Percentiles rank a stretch among this genome's conserved stretches.
These are phyloP conservation scores for Dacryopinax spathularia DNA, from an alignment of 768 basidiomycete species.

Conservation along the genomic window DNA sequence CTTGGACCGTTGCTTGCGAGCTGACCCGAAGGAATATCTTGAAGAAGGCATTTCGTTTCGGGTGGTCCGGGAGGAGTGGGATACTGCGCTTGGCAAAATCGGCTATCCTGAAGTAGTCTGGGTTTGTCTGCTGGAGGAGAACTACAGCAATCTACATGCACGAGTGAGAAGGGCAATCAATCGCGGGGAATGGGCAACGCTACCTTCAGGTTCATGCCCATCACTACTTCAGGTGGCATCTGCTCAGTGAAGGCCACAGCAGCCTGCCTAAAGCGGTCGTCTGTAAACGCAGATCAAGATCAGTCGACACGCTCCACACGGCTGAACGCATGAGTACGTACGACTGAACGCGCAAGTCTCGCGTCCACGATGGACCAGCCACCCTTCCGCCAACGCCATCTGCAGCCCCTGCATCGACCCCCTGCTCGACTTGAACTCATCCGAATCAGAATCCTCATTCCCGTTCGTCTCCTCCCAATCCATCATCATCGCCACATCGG, in stretches of 20 bases:
- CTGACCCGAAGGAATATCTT: constrained; percentile 52
- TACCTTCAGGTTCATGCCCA: constrained; percentile 60
- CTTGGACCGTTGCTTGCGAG: constrained; percentile 54
- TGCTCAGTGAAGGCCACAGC: constrained; percentile 44
- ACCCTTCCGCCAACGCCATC: constrained; percentile 52
- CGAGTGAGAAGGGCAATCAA: not conserved
- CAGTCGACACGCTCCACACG: not conserved
- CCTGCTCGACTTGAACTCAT: constrained; percentile 27
- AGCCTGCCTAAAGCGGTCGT: constrained; percentile 62
- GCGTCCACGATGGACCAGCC: constrained; percentile 51
- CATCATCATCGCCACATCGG: constrained; percentile 58
- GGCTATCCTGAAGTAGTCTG: constrained; percentile 53
- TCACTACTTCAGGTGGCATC: constrained; percentile 35
- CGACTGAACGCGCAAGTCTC: constrained; percentile 54
- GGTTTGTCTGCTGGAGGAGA: constrained; percentile 48
- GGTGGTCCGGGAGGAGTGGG: constrained; percentile 43
- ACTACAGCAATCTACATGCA: constrained; percentile 40
- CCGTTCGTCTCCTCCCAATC: constrained; percentile 50
- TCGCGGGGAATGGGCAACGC: constrained; percentile 8
- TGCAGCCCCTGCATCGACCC: constrained; percentile 56
- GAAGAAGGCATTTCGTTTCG: constrained; percentile 46
- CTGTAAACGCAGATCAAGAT: constrained; percentile 21
- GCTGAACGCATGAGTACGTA: no score
- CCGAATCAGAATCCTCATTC: constrained; percentile 24
- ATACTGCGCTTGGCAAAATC: constrained; percentile 61